Conservation (phyloP, 202 grass and related monocot species). For the Schoenoplectus tabernaemontani region DNA sequence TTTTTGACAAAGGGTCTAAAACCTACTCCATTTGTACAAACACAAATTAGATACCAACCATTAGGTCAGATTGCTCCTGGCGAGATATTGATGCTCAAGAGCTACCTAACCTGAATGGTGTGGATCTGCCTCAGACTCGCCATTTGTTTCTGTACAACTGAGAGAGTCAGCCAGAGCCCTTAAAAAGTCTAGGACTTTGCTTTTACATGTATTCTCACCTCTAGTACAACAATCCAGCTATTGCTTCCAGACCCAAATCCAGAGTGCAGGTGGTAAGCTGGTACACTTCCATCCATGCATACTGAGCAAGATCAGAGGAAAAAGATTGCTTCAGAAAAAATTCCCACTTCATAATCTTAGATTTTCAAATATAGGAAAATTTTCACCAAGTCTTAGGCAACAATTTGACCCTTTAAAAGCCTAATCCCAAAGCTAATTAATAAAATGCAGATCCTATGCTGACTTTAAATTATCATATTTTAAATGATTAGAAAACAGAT, state of each 20-base stretch:
- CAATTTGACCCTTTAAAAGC: neutral
- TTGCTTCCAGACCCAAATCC: slow-evolving; percentile 78
- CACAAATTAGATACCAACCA: neutral
- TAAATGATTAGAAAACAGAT: neutral
- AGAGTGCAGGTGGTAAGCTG: slow-evolving; percentile 70
- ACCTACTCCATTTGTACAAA: neutral
- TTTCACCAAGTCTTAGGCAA: neutral
- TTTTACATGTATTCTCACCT: slow-evolving; percentile 39
- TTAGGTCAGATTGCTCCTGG: neutral
- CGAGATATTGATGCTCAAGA: neutral
- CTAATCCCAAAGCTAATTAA: neutral
- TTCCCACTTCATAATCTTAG: neutral
- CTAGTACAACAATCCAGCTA: slow-evolving; percentile 70
- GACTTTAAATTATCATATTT: neutral
- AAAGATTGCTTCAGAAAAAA: neutral
- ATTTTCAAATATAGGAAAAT: neutral
- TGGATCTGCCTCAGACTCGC: neutral
- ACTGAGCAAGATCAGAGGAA: slow-evolving; percentile 34
- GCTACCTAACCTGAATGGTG: neutral
- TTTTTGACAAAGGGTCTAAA: neutral
- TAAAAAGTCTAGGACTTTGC: neutral
- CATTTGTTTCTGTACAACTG: neutral
- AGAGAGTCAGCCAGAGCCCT: neutral
- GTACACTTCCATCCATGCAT: slow-evolving; percentile 79
- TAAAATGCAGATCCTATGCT: neutral